Evolutionary conservation across 805 yeast genomes (phyloP), one percentile per base, ranked within the genome.

Genomic region (Brettanomyces custersianus): DNA sequence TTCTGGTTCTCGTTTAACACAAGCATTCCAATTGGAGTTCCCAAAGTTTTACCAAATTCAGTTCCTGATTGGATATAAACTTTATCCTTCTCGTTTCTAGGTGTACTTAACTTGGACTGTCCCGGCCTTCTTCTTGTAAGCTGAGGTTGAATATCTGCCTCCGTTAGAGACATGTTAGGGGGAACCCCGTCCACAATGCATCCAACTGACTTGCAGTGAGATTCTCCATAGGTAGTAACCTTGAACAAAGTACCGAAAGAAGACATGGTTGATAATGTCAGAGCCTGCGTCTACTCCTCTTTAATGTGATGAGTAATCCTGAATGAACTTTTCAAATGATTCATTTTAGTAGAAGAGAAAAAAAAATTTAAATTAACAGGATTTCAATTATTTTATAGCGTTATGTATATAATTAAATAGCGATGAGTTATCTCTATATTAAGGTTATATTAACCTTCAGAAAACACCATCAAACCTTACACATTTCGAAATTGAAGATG

Each of bases 171-270:
- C 74, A 92, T 69, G 22, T 95, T 95, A 20, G 98, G 96, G 21
- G 98, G 98, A 29, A 87, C 92, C 40, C 98, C 98, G 49, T 92
- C 98, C 27, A 92, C 96, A 42, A 92, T 92, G 63, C 97, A 92
- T 22, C 98, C 98, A 29, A 92, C 98, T 8, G 95, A 84, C 52
- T 77, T 82, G 66, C 98, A 92, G 66, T 92, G 98, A 7, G 96
- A 86, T 59, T 92, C 98, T 46, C 98, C 98, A 68, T 87, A 90
- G 21, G 98, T 90, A 44, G 97, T 90, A 46, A 90, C 97, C 41
- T 64, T 59, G 55, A 72, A 72, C 33, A 68, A 43, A 9, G 66
- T 65, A 38, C 92, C 92, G 52, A 81, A 82, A 6, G 85, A 68
- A 31, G 88, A 80, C 92, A 81, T 81, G n/a, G n/a, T n/a, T n/a